Base-by-base conservation (phyloP, 495 filamentous ascomycete species). In the Penicillium desertorum region DNA sequence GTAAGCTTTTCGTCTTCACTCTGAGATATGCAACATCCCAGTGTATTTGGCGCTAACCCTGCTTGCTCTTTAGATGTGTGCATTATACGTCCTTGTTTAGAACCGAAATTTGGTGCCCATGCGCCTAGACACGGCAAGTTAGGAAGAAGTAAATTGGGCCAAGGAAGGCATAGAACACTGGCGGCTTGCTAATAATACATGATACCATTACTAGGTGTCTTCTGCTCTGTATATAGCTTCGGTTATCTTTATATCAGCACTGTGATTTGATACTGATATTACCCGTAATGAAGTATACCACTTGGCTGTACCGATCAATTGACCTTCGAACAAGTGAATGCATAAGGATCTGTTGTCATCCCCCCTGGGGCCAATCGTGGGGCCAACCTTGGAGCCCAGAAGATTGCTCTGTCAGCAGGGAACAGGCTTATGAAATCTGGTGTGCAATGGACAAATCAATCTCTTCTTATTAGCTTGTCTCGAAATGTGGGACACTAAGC, bases 41-140 rank as follows among this genome's bases (percentile, higher is more conserved):
- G 7, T 14, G 9, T 23, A 4, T 36, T 45, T 19, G 16, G 32
- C 39, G 37, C 57, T 64, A 59, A 68, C 37, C 39, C 17, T 49
- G 36, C 14, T 37, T 52, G 11, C 12, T 20, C 7, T 1, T 19
- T 64, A 83, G 81, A 83, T 84, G 64, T 84, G 82, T 62, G 75
- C 81, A 19, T 66, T 84, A 12, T 84, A 84, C 54, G 81, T 85
- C 30, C 71, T 84, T 52, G 66, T 84, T 36, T 84, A 62, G 59
- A 36, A 22, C 14, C 5, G 20, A 42, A 2, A 46, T 10, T 45
- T 45, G 6, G 17, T 37, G 11, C n/a, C 10, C n/a, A 20, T 48
- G 27, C 5, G 9, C 22, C 22, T 41, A 25, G 16, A 51, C 20
- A 39, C 9, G 22, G 34, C 16, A 10, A 20, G n/a, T 5, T 19